Percentiles rank a stretch among this genome's conserved stretches.
Conservation (phyloP, 345 rosid species). For the Euphorbia pulcherrima region DNA sequence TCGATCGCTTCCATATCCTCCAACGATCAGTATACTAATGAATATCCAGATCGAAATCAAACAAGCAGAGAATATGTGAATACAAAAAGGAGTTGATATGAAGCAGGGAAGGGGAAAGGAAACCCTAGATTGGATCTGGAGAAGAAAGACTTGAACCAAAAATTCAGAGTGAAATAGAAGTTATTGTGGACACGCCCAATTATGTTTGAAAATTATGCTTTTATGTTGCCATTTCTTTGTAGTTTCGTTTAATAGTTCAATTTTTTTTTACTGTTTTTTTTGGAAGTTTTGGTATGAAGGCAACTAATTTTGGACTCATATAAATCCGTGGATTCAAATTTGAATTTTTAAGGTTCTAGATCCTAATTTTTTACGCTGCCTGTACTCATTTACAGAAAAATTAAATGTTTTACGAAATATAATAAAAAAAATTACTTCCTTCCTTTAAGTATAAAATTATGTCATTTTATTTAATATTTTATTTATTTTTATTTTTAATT, state of each 20-base stretch:
- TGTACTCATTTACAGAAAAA: no score
- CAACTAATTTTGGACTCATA: no score
- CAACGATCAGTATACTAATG: not conserved
- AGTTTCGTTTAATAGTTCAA: no score
- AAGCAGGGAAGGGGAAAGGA: not conserved
- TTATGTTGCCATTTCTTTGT: slow-evolving; percentile 1
- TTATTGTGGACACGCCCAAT: not conserved
- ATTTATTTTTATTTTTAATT: no score
- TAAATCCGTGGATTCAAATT: no score
- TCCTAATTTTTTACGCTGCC: no score
- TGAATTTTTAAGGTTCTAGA: no score
- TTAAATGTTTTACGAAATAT: no score
- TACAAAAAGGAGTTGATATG: not conserved
- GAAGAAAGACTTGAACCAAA: not conserved
- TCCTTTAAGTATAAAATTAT: no score
- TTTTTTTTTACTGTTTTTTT: not conserved
- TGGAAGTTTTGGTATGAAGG: no score
- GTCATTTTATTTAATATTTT: no score
- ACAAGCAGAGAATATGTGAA: not conserved
- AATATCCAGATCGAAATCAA: not conserved
- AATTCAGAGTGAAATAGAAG: not conserved
- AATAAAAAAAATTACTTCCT: no score
- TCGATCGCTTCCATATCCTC: slow-evolving; percentile 87
- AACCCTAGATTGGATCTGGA: slow-evolving; percentile 7
- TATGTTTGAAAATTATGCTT: not conserved